Evolutionary conservation across 2,329 filamentous ascomycete genomes (phyloP).

Genomic region (Trichoderma polysporum): DNA sequence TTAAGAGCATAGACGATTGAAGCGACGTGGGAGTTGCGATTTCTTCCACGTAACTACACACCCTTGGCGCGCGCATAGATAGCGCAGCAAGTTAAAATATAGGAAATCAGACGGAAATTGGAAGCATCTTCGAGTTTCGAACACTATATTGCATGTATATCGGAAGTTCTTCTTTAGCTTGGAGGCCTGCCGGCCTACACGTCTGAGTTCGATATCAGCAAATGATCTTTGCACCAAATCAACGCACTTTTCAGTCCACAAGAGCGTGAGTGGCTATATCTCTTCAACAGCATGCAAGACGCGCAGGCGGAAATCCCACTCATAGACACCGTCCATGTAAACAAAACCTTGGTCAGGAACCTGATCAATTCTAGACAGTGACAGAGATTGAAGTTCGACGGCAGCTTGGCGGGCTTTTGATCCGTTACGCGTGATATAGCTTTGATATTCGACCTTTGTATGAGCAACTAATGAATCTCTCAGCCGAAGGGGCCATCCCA

Average conservation of each 20-base stretch:
- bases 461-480: background rate
- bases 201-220: background rate
- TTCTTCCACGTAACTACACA: background rate
- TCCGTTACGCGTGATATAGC: background rate
- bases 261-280: background rate
- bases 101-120: background rate
- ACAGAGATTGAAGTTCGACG: too few relatives aligned
- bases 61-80: conserved; percentile 10
- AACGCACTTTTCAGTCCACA: conserved; percentile 50
- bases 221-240: too few relatives aligned
- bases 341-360: too few relatives aligned
- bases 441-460: background rate
- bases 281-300: too few relatives aligned
- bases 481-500: background rate
- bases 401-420: too few relatives aligned
- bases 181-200: background rate
- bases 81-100: conserved; percentile 10
- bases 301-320: too few relatives aligned
- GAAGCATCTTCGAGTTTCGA: background rate
- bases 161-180: background rate
- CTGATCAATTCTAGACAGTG: too few relatives aligned
- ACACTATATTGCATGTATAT: background rate
- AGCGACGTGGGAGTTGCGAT: conserved; percentile 43
- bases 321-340: too few relatives aligned
- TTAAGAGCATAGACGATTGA: conserved; percentile 23